Evolutionary conservation across 179 eudicot species (phyloP).

Genomic region (Sideroxylon spinosum): DNA sequence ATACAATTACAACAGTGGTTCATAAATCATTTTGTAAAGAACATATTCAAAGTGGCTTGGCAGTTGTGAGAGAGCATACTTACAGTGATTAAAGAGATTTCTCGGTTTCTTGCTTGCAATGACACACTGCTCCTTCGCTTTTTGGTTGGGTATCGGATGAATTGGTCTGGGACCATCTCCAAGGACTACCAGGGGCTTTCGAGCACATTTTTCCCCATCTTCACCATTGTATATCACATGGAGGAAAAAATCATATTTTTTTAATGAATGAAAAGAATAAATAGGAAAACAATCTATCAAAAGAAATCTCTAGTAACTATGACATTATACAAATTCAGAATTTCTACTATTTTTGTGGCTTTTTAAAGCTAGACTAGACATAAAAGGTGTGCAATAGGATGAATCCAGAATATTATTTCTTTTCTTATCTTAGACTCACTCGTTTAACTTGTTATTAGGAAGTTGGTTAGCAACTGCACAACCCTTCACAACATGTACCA

Average conservation of each 20-base stretch:
- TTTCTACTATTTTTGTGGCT: not conserved
- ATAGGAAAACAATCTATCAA: not conserved
- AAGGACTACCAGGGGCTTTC: constrained; percentile 53
- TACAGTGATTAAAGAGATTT: constrained; percentile 63
- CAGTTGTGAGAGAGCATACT: constrained; percentile 23
- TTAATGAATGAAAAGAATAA: not conserved
- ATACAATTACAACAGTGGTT: too few species aligned
- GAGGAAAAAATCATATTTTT: not conserved
- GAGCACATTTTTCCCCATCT: constrained; percentile 22
- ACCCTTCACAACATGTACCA: too few species aligned
- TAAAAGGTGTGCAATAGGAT: too few species aligned
- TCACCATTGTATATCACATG: constrained; percentile 12
- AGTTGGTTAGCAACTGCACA: too few species aligned
- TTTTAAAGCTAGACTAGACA: not conserved
- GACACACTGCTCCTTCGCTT: constrained; percentile 16
- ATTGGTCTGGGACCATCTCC: constrained; percentile 61
- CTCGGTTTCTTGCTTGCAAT: constrained; percentile 34
- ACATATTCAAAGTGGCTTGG: not conserved
- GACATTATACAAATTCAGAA: not conserved
- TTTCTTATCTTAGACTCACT: too few species aligned
- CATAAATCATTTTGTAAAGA: not conserved
- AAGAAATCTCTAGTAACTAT: not conserved
- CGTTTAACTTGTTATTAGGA: too few species aligned
- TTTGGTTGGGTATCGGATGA: constrained; percentile 35
- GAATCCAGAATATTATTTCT: too few species aligned